Base-by-base conservation (phyloP, 1,284 basidiomycete species). In the Cryptococcus hybrid region DNA sequence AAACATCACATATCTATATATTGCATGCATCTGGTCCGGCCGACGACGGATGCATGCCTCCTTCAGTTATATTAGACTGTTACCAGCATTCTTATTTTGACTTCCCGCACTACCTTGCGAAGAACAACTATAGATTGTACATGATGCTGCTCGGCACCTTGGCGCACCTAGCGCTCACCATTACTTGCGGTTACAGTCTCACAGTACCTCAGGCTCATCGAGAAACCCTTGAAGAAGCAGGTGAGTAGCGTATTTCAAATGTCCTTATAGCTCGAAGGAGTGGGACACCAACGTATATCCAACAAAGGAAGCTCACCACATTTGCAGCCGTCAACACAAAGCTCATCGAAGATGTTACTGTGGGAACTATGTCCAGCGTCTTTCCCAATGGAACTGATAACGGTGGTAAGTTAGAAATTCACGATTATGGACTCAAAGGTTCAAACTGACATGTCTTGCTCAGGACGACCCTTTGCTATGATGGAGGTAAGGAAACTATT, bases 401-500 rank as follows among this genome's bases (percentile, higher is more conserved):
- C 50, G 71, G 40, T 42, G n/a, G 9, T 42, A n/a, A 42, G 9
- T 42, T n/a, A 42, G n/a, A n/a, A 42, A 42, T 9, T 9, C 9
- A n/a, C 40, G 9, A 42, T 18, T 18, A 42, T n/a, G 40, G n/a
- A 40, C 39, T 40, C n/a, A 42, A 15, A 42, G n/a, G 40, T 9
- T 9, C 40, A 9, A 42, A 42, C 40, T 9, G n/a, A 42, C 40
- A 9, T 42, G n/a, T 9, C n/a, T 42, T 9, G 9, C n/a, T 11
- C 65, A 84, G 84, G 80, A 18, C 77, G 82, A 60, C 84, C 85
- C 12, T 85, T 86, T 67, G 80, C 84, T 6, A 73, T 86, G 57
- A 84, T 85, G 73, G 85, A 86, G 73, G 86, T 86, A 66, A 84
- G 67, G 77, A 79, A 1, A 12, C 18, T n/a, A 15, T 46, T 34